Base-by-base conservation (phyloP, 495 filamentous ascomycete species). In the Aspergillus baeticus region DNA sequence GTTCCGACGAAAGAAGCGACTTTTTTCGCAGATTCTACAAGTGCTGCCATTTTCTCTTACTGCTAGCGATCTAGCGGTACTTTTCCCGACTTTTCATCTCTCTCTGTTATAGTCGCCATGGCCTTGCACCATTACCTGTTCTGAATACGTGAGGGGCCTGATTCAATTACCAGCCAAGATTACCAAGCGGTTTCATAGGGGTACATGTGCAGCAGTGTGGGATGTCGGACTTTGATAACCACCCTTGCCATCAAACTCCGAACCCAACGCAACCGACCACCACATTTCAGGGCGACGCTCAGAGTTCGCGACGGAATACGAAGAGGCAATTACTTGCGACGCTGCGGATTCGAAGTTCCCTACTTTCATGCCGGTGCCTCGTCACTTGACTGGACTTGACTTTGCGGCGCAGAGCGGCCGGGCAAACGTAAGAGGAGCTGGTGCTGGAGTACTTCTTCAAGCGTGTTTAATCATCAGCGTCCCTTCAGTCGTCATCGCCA, bases 211-310 rank as follows among this genome's bases (percentile, higher is more conserved):
- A 8, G 26, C 26, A 29, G 26, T 4, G 26, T 29, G 26, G 26
- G 26, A 29, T 29, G 26, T 29, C 26, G 26, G 26, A 29, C 26
- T 29, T 29, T 3, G 26, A 29, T 29, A 8, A 8, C 26, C 26
- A 29, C 26, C n/a, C n/a, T n/a, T 50, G 46, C 46, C 46, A 50
- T 17, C 46, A 50, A 50, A 50, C 46, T 50, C 46, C 46, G 46
- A 50, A 20, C n/a, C 4, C 26, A 29, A 8, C 26, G 4, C 26
- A 29, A 29, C 8, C 26, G 26, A 29, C 26, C 26, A 29, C 26
- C 26, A 29, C 26, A 29, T 8, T 3, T 29, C 26, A 20, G 5
- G 10, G 17, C 11, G 5, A n/a, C 17, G n/a, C n/a, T n/a, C n/a
- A n/a, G n/a, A n/a, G n/a, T n/a, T n/a, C n/a, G n/a, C n/a, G n/a